Evolutionary conservation across 1,284 basidiomycete genomes (phyloP).

Genomic region (Fomitopsis pinicola): DNA sequence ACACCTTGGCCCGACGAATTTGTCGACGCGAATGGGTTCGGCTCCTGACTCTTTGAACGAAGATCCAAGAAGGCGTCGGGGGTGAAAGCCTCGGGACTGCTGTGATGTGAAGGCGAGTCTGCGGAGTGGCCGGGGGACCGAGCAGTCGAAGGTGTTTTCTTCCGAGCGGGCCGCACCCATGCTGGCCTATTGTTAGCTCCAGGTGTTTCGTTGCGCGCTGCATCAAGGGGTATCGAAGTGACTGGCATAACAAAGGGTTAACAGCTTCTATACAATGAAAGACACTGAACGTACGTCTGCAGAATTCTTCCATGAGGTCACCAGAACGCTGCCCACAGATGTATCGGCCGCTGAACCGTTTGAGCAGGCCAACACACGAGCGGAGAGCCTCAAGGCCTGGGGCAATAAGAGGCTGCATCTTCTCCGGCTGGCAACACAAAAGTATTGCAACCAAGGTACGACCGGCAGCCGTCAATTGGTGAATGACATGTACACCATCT

Average conservation of each 20-base stretch:
- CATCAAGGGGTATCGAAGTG: constrained; percentile 81
- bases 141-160: constrained; percentile 52
- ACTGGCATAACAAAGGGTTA: constrained; percentile 40
- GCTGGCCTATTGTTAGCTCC: constrained; percentile 58
- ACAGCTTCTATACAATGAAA: neutral
- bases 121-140: constrained; percentile 36
- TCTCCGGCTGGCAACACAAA: constrained; percentile 71
- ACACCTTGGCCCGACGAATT: constrained; percentile 6
- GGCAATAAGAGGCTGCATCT: constrained; percentile 68
- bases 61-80: constrained; percentile 55
- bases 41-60: constrained; percentile 20
- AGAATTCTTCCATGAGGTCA: constrained; percentile 90
- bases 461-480: constrained; percentile 90
- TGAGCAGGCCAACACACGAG: constrained; percentile 78
- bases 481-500: constrained; percentile 92
- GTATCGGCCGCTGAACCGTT: constrained; percentile 77
- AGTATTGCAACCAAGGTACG: constrained; percentile 82
- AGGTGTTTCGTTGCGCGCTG: constrained; percentile 42
- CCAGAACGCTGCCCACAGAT: constrained; percentile 84
- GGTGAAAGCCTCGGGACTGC: constrained; percentile 61
- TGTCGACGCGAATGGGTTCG: constrained; percentile 15
- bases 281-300: constrained; percentile 60
- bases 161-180: constrained; percentile 84
- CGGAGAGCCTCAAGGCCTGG: constrained; percentile 79
- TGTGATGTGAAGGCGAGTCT: constrained; percentile 51